These are phyloP conservation scores for Chlorella sp. DNA, from an alignment of 139 green algal genomes.

Conservation along the genomic window DNA sequence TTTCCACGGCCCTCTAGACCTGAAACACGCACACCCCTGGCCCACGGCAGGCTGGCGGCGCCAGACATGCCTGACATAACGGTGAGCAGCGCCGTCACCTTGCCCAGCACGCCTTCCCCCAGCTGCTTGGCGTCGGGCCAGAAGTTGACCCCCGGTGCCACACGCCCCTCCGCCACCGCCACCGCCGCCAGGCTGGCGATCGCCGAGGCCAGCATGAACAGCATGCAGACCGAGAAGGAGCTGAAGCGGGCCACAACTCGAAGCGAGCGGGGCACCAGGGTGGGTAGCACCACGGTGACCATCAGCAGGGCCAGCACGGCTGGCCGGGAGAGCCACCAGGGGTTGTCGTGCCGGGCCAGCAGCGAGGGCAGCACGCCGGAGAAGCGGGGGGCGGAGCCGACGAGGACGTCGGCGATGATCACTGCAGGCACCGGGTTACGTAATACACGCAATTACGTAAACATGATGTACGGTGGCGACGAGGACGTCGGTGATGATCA, in stretches of 20 bases:
- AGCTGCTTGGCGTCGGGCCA: background rate
- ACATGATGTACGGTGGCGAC: too few relatives aligned
- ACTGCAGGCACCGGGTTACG: too few relatives aligned
- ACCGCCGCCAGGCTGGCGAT: conserved; percentile 8
- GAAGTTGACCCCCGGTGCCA: background rate
- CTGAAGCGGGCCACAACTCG: conserved; percentile 9
- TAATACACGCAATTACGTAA: too few relatives aligned
- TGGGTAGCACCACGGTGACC: background rate
- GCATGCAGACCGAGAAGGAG: conserved; percentile 29
- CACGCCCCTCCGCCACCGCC: background rate
- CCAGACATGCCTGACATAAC: background rate
- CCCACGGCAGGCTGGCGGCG: background rate
- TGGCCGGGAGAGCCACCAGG: conserved; percentile 24
- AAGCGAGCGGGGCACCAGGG: conserved; percentile 17
- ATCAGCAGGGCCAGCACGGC: conserved; percentile 5
- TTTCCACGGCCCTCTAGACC: too few relatives aligned
- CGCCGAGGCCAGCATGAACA: conserved; percentile 18
- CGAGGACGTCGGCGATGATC: conserved; percentile 43
- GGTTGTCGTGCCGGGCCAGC: conserved; percentile 32
- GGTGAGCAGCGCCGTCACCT: background rate
- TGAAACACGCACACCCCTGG: background rate
- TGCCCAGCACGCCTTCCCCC: background rate
- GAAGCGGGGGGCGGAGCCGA: conserved; percentile 2
- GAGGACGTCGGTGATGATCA: too few relatives aligned
- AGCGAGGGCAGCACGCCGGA: conserved; percentile 27